These are phyloP conservation scores for Exophiala oligosperma DNA, from an alignment of 2,329 filamentous ascomycete species.

Conservation along the genomic window DNA sequence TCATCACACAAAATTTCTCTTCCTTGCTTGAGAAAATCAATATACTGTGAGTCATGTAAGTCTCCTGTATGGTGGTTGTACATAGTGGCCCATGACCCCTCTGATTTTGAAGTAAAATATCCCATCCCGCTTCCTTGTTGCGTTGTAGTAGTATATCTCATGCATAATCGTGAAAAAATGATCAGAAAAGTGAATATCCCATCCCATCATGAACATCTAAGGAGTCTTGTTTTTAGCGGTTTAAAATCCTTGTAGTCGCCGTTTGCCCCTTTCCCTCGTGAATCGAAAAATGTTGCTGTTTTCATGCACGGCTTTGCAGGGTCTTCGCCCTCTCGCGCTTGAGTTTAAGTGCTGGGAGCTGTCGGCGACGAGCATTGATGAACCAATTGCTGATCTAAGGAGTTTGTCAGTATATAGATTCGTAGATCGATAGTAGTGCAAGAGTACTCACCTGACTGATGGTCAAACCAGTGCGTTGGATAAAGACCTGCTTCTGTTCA, in stretches of 20 bases:
- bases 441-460: slow-evolving; percentile 59
- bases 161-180: neutral
- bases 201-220: slow-evolving; percentile 6
- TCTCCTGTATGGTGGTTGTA: slow-evolving; percentile 1
- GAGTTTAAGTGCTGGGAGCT: slow-evolving; percentile 45
- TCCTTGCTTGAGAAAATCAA: too few species aligned
- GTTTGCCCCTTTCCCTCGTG: neutral
- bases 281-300: neutral
- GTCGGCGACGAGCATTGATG: slow-evolving; percentile 51
- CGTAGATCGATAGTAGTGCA: neutral
- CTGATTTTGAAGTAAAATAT: too few species aligned
- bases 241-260: neutral
- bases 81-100: neutral
- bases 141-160: neutral
- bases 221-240: neutral
- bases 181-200: neutral
- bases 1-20: too few species aligned
- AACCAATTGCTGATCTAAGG: slow-evolving; percentile 54
- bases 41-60: too few species aligned
- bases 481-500: slow-evolving; percentile 81
- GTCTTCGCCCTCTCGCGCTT: slow-evolving; percentile 12
- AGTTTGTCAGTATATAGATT: neutral
- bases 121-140: neutral
- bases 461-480: slow-evolving; percentile 72
- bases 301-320: slow-evolving; percentile 11